phyloP scores from a whole-genome alignment of 2,329 filamentous ascomycete genomes.

The Pezicula neosporulosa region DNA sequence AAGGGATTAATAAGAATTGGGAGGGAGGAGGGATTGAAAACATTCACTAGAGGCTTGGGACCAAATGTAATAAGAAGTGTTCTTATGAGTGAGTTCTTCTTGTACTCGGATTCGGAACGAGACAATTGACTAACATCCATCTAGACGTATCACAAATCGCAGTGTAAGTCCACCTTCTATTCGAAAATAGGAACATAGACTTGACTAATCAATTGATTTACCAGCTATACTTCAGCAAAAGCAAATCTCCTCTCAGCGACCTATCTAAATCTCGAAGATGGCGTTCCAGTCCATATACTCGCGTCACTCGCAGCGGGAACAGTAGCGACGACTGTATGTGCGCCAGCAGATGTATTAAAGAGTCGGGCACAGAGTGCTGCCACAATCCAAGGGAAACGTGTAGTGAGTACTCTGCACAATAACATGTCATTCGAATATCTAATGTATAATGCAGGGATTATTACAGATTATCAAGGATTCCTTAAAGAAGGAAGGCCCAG shows the following conservation, averaged over 20 bases:
- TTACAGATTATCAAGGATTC: conserved; percentile 31
- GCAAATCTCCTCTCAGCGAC: conserved; percentile 14
- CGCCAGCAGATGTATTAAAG: conserved; percentile 42
- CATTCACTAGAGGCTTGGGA: conserved; percentile 35
- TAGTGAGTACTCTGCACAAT: conserved; percentile 4
- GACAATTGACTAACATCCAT: conserved; percentile 2
- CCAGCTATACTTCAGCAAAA: neutral
- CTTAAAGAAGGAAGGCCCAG: conserved; percentile 34
- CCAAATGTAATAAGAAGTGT: conserved; percentile 40
- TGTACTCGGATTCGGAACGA: neutral
- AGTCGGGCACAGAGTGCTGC: conserved; percentile 36
- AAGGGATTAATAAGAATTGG: conserved; percentile 30
- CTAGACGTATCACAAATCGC: conserved; percentile 41
- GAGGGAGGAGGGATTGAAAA: conserved; percentile 34
- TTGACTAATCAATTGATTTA: neutral
- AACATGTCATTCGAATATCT: neutral
- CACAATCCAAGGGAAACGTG: conserved; percentile 10
- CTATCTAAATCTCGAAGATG: conserved; percentile 28
- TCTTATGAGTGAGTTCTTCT: conserved; percentile 37
- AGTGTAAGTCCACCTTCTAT: conserved; percentile 26
- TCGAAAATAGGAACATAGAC: neutral
- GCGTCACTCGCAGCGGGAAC: conserved; percentile 40
- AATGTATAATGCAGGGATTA: conserved; percentile 24
- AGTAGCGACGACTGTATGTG: conserved; percentile 42
- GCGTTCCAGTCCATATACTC: conserved; percentile 36